Percentiles rank a stretch among this genome's conserved stretches.
These are phyloP conservation scores for Colletotrichum sp. DNA, from an alignment of 2,329 filamentous ascomycete genomes.

Conservation along the genomic window DNA sequence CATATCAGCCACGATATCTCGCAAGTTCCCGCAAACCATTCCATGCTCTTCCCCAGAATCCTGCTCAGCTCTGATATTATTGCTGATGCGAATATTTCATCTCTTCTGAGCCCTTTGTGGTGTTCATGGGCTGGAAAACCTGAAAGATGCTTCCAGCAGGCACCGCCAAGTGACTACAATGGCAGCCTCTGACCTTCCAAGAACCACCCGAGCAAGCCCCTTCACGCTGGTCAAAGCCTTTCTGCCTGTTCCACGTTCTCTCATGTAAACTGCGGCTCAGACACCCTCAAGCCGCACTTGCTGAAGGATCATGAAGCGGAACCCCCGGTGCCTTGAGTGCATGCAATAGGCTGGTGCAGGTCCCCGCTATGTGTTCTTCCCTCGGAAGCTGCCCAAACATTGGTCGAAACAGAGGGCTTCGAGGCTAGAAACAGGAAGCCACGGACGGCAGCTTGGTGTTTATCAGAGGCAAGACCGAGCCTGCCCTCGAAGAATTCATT, in stretches of 20 bases:
- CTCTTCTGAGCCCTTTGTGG: neutral
- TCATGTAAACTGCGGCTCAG: neutral
- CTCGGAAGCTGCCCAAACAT: neutral
- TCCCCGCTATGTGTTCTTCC: neutral
- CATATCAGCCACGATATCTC: neutral
- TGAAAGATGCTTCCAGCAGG: neutral
- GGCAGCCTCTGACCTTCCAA: neutral
- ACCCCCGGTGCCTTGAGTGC: neutral
- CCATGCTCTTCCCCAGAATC: neutral
- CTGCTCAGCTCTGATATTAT: neutral
- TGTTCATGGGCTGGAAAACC: neutral
- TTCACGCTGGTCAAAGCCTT: constrained; percentile 12
- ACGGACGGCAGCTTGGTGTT: constrained; percentile 3
- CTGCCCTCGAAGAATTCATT: neutral
- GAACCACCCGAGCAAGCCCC: neutral
- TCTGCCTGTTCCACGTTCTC: neutral
- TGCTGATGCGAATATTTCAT: neutral
- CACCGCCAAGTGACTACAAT: neutral
- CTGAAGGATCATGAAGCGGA: neutral
- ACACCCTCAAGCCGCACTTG: neutral
- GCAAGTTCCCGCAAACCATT: neutral
- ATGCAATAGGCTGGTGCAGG: neutral
- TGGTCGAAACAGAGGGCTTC: constrained; percentile 2
- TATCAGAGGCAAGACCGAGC: constrained; percentile 8
- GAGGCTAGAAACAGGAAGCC: constrained; percentile 13